Evolutionary conservation across 192 early-diverging fungal genomes (phyloP).

Genomic region (Backusella macrospora): DNA sequence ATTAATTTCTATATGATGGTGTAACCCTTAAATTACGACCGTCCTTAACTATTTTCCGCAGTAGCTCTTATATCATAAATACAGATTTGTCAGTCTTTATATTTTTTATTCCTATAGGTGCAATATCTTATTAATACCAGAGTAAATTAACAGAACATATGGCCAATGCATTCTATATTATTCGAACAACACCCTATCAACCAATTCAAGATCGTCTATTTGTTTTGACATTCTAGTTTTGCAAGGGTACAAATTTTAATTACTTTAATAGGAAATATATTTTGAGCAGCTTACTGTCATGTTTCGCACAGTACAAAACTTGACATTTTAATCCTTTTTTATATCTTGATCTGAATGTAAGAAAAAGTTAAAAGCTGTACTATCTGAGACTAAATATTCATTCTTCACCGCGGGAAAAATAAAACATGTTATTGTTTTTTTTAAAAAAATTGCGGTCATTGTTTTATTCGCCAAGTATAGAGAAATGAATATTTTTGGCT

Average conservation of each 20-base stretch:
- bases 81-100: not conserved
- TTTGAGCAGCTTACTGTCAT: not conserved
- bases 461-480: too few relatives aligned
- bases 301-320: conserved; percentile 8
- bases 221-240: too few relatives aligned
- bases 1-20: not conserved
- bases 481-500: too few relatives aligned
- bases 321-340: not conserved
- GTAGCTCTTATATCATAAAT: not conserved
- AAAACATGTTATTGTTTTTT: not conserved
- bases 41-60: not conserved
- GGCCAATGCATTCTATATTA: too few relatives aligned
- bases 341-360: not conserved
- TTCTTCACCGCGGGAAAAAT: not conserved
- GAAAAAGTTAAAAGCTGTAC: not conserved
- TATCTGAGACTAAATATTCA: not conserved
- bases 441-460: not conserved
- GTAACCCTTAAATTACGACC: not conserved
- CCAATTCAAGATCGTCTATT: not conserved
- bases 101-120: not conserved
- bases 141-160: too few relatives aligned
- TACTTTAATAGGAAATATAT: too few relatives aligned
- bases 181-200: too few relatives aligned
- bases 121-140: too few relatives aligned
- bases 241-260: too few relatives aligned